Evolutionary conservation across 1,284 basidiomycete genomes (phyloP), one percentile per base, ranked within the genome.

Genomic region (Cutaneotrichosporon curvatum): DNA sequence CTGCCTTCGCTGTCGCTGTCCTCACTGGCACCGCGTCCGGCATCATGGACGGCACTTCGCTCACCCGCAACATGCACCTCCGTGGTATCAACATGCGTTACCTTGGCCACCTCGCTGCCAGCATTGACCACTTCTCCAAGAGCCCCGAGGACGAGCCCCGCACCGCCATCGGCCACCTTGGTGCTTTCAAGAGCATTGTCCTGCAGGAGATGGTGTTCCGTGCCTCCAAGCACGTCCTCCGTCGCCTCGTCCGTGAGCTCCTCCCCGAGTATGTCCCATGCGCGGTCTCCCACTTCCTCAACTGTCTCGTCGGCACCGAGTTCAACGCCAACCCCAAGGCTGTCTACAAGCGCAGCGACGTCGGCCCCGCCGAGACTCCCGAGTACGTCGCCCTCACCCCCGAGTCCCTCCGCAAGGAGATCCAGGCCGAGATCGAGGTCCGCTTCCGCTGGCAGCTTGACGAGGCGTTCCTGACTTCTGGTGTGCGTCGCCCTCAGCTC

Each of bases 11-110:
- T 40, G 60, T 73, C 45, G 78, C 79, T 40, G 67, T 76, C 32
- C 70, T 77, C 25, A 70, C 73, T 14, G 73, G 70, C 22, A 67
- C 71, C 42, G 67, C 72, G 23, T 65, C 69, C 9, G 69, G 73
- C 30, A 64, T 75, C 47, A 68, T 71, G 66, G 78, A 80, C 55
- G 78, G 78, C 32, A 56, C 62, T 33, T 67, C 73, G 25, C 68
- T 80, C 43, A 73, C 74, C 38, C 68, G 71, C 55, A 64, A 73
- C 50, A 63, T 80, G 56, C 78, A 80, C 62, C 60, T 66, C 22
- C 70, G 75, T 37, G 78, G 78, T 61, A 76, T 80, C 73, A 80
- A 79, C 68, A 74, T 79, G 59, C 73, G 78, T 44, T 79, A 79
- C 67, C 72, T 79, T 31, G 78, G 78, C 42, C 59, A 69, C 43